phyloP scores from a whole-genome alignment of 345 rosid species.

The Euphorbia pulcherrima region DNA sequence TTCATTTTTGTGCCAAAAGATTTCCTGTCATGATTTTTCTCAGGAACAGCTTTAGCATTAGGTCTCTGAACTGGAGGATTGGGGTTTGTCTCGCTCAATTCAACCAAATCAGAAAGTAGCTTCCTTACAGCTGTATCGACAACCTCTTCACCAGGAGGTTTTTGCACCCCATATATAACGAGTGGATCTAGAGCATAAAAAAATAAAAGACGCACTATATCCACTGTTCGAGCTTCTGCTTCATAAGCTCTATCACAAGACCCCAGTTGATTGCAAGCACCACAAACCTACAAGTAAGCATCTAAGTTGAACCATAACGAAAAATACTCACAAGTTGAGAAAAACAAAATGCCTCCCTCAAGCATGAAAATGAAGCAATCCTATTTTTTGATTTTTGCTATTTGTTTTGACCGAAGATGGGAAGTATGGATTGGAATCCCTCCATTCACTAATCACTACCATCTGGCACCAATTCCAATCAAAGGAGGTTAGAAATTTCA shows the following conservation, averaged over 20 bases:
- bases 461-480: too few relatives aligned
- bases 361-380: background rate
- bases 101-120: constrained; percentile 65
- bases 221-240: constrained; percentile 74
- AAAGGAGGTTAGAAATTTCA: too few relatives aligned
- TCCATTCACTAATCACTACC: too few relatives aligned
- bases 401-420: too few relatives aligned
- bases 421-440: too few relatives aligned
- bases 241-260: constrained; percentile 95
- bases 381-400: too few relatives aligned
- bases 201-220: constrained; percentile 67
- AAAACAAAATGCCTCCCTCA: background rate
- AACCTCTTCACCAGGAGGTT: constrained; percentile 47
- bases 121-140: constrained; percentile 61
- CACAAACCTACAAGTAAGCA: constrained; percentile 55
- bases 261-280: constrained; percentile 69
- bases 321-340: background rate
- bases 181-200: constrained; percentile 67
- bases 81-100: constrained; percentile 54
- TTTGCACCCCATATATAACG: constrained; percentile 47
- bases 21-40: constrained; percentile 23
- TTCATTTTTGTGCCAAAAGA: constrained; percentile 34
- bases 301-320: constrained; percentile 12
- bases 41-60: constrained; percentile 27
- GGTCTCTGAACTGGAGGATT: constrained; percentile 53